These are phyloP conservation scores for Dysphania ambrosioides DNA, from an alignment of 148 eudicot species.

Conservation along the genomic window DNA sequence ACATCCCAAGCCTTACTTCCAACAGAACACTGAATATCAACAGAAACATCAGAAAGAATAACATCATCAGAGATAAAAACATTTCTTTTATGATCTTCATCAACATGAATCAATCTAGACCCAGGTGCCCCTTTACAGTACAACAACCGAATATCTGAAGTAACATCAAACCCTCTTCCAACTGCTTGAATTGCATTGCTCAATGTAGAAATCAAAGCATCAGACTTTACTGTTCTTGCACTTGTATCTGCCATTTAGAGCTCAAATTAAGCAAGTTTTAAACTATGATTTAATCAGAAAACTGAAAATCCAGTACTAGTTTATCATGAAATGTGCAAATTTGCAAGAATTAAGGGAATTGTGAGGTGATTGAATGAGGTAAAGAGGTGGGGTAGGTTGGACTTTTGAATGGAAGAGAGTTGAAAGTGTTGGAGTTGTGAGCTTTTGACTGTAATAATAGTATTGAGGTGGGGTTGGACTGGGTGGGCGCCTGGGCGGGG, in stretches of 20 bases:
- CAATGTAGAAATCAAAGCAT: conserved; percentile 63
- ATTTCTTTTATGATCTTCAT: conserved; percentile 53
- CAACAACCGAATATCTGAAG: conserved; percentile 87
- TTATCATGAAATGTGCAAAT: not conserved
- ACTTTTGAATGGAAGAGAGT: conserved; percentile 23
- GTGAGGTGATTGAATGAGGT: too few relatives aligned
- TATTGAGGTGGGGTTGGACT: conserved; percentile 4
- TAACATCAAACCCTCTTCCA: conserved; percentile 95
- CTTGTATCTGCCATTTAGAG: too few relatives aligned
- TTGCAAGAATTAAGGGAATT: not conserved
- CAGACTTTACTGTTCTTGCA: conserved; percentile 28
- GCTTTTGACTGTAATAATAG: conserved; percentile 24
- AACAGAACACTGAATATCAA: conserved; percentile 58
- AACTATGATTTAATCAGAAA: too few relatives aligned
- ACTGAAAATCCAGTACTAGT: too few relatives aligned
- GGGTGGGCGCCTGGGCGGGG: too few relatives aligned
- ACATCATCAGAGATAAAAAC: conserved; percentile 45
- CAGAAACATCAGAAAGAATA: conserved; percentile 60
- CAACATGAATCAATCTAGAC: conserved; percentile 61
- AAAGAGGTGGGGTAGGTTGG: conserved; percentile 26
- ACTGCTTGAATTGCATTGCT: conserved; percentile 76
- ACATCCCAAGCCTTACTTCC: conserved; percentile 42
- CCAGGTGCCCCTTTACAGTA: conserved; percentile 93
- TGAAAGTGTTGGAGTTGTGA: conserved; percentile 10
- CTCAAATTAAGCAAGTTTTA: too few relatives aligned